Base-by-base conservation (phyloP, 2,329 filamentous ascomycete genomes). In the Xylariales sp. region DNA sequence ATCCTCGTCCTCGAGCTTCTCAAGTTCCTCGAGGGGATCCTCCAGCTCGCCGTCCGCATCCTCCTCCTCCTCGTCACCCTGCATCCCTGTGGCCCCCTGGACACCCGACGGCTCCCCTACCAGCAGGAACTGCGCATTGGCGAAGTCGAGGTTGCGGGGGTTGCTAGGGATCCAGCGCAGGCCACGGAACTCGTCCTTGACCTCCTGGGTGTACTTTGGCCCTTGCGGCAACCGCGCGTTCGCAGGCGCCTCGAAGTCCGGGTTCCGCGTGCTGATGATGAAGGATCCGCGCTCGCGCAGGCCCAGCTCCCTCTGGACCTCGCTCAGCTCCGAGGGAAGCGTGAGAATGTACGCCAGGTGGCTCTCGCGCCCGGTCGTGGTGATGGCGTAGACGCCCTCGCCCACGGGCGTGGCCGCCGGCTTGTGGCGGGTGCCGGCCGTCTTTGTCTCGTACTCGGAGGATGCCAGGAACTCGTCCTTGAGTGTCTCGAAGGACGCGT, bases 331-430 rank as follows among this genome's bases (percentile, higher is more conserved):
- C 4, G 74, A 65, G 0, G 88, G 88, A 19, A 91, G 72, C 0
- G 87, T 95, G 33, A 89, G 65, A 41, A 89, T 75, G 53, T 95
- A 95, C 1, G 76, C 85, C 7, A 96, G 68, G 50, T 95, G 88
- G 2, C 81, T 86, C 33, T 84, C 77, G 0, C 81, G 69, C 2
- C 79, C 80, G 0, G 83, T 87, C 3, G 75, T 78, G 0, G 83
- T 88, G 37, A 95, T 81, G 0, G 83, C 84, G 51, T 95, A 95
- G 1, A 95, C 79, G 1, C 89, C 90, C 57, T 95, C 88, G 0
- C 81, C 89, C n/a, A 89, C 70, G 0, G 86, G 85, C 0, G 76
- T 82, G 1, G 85, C 83, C 2, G 84, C 78, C 0, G 86, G 81
- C 1, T 69, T 72, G 35, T 83, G 79, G 11, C 85, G 76, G 12